Conservation (phyloP, 257 asterid genomes). For the Forsythia suspensa region DNA sequence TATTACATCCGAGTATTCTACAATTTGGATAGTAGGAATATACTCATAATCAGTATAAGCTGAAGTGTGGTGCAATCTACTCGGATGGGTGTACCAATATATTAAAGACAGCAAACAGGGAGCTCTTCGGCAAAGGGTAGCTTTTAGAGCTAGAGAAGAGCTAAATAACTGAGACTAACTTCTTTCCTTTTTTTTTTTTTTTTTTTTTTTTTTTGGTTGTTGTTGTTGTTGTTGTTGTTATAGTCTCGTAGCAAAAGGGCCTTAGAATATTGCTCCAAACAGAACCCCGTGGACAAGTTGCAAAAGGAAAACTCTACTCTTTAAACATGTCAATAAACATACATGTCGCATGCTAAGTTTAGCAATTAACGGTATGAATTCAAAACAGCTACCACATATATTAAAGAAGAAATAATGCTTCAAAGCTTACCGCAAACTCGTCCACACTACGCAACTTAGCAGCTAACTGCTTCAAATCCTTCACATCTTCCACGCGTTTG, state of each 20-base stretch:
- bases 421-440: constrained; percentile 84
- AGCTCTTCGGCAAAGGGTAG: neutral
- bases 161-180: neutral
- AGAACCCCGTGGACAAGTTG: neutral
- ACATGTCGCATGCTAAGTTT: neutral
- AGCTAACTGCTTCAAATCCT: constrained; percentile 86
- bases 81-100: neutral
- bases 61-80: neutral
- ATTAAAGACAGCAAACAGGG: neutral
- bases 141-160: neutral
- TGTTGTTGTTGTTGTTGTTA: too few relatives aligned
- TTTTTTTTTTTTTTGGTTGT: too few relatives aligned
- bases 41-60: too few relatives aligned
- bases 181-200: too few relatives aligned
- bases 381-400: constrained; percentile 4
- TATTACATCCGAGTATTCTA: neutral
- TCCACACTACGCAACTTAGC: constrained; percentile 60
- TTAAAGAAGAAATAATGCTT: constrained; percentile 8
- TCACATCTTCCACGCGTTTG: constrained; percentile 72
- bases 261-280: too few relatives aligned
- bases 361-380: neutral
- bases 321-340: neutral
- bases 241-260: neutral
- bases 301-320: neutral
- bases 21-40: neutral